These are phyloP conservation scores for Capronia epimyces DNA, from an alignment of 2,329 filamentous ascomycete species.

Conservation along the genomic window DNA sequence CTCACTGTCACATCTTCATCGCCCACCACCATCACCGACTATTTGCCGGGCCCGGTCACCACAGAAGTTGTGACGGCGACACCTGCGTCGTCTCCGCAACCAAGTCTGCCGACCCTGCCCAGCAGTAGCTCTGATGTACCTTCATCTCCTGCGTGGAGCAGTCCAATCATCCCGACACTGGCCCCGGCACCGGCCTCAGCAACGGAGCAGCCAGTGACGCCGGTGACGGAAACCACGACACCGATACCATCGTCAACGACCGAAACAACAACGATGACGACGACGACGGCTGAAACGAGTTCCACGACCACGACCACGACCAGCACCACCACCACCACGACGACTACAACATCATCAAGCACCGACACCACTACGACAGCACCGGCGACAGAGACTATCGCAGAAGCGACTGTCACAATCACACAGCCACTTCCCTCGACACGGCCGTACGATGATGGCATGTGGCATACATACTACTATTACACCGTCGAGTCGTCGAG, in stretches of 20 bases:
- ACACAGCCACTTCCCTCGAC: conserved; percentile 23
- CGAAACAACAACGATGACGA: background rate
- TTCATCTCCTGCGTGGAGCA: background rate
- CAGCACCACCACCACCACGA: background rate
- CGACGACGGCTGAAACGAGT: background rate
- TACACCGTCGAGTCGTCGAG: conserved; percentile 13
- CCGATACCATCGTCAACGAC: background rate
- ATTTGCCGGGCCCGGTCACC: conserved; percentile 9
- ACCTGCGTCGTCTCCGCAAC: conserved; percentile 1
- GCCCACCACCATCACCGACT: conserved; percentile 20
- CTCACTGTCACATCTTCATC: conserved; percentile 21
- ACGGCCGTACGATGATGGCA: conserved; percentile 30
- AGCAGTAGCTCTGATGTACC: conserved; percentile 1
- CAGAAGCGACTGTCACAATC: conserved; percentile 21
- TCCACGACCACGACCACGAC: background rate
- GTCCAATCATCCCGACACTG: background rate
- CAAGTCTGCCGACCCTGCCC: conserved; percentile 1
- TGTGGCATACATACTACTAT: conserved; percentile 33
- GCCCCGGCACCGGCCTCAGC: background rate
- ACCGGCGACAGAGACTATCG: background rate
- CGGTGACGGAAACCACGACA: background rate
- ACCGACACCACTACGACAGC: background rate
- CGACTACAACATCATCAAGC: background rate
- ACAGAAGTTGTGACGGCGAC: conserved; percentile 12
- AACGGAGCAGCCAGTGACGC: too few relatives aligned